Evolutionary conservation across 1,284 basidiomycete species (phyloP), one percentile per base, ranked within the genome.

Genomic region (Heterobasidion occidentale): DNA sequence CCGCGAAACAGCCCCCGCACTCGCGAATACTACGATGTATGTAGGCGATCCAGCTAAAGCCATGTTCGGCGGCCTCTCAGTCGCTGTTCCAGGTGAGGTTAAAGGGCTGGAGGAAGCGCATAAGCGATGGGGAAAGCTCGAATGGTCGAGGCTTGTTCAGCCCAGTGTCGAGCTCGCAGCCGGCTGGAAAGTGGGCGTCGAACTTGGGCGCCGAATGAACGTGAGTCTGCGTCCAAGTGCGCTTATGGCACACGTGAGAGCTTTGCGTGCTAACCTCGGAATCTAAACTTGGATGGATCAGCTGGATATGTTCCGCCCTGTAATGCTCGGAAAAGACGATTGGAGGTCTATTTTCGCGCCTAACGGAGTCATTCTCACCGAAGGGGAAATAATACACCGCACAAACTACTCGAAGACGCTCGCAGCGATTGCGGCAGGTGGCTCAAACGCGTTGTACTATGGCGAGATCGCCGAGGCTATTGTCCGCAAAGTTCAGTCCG

Each of bases 81-180:
- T 94, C 17, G 94, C 81, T 34, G 86, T 96, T 1, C 94, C 95
- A 0, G 90, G 93, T 3, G 94, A 97, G 71, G 68, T 97, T 52
- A 78, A 86, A 27, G 94, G 94, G 2, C 77, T 97, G 33, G 82
- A 88, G 66, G 86, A 85, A 64, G 88, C 89, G 0, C 88, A 94
- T 71, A 71, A 74, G 44, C 77, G 83, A n/a, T 94, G 89, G 84
- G 93, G 92, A 0, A 78, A 71, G 44, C 66, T 96, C 7, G 76
- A 84, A 0, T 98, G 95, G 95, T 71, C 77, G 42, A 72, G 79
- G 27, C 77, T 98, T 27, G 83, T 98, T 15, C 71, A 81, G 64
- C 93, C 94, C 0, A 87, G 83, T 36, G 81, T 86, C 5, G 71
- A 83, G 9, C 73, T 97, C 2, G 92, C 94, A 11, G 72, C 75